Percentiles rank a stretch among this genome's conserved stretches.
Conservation (phyloP, 2,329 filamentous ascomycete genomes). For the Penicillium italicum region DNA sequence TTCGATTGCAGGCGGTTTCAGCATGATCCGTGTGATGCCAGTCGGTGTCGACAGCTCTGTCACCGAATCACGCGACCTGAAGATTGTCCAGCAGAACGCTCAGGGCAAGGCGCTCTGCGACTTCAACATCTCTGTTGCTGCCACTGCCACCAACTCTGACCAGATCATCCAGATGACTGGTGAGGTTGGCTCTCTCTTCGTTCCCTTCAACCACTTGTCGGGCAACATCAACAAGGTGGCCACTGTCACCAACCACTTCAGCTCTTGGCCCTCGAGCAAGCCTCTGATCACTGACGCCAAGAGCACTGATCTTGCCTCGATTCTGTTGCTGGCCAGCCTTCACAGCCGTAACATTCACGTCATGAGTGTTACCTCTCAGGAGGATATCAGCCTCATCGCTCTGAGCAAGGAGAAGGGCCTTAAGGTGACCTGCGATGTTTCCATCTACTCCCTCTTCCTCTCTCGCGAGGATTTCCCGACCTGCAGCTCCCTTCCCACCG, state of each 20-base stretch:
- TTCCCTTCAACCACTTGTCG: constrained; percentile 75
- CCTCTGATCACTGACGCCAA: constrained; percentile 79
- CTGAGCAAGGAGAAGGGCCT: constrained; percentile 78
- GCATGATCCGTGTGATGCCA: constrained; percentile 76
- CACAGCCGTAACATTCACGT: constrained; percentile 76
- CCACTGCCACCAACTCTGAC: constrained; percentile 68
- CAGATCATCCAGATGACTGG: constrained; percentile 69
- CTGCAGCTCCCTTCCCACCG: constrained; percentile 61
- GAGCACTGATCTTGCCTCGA: constrained; percentile 74
- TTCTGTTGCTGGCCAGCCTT: constrained; percentile 71
- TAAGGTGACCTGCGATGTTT: constrained; percentile 76
- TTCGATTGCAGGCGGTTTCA: constrained; percentile 71
- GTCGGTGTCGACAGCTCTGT: constrained; percentile 69
- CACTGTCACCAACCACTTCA: constrained; percentile 73
- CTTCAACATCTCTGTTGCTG: constrained; percentile 75
- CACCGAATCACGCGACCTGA: constrained; percentile 67
- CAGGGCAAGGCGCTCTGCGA: constrained; percentile 67
- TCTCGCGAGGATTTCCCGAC: constrained; percentile 67
- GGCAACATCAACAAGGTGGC: constrained; percentile 83
- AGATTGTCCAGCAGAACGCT: constrained; percentile 67
- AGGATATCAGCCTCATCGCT: constrained; percentile 72
- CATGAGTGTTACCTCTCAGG: constrained; percentile 74
- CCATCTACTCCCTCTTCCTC: constrained; percentile 74
- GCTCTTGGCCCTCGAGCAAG: constrained; percentile 72
- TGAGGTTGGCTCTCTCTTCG: constrained; percentile 76